Base-by-base conservation (phyloP, 208 protist genomes). In the Trypanosoma platydactyli region DNA sequence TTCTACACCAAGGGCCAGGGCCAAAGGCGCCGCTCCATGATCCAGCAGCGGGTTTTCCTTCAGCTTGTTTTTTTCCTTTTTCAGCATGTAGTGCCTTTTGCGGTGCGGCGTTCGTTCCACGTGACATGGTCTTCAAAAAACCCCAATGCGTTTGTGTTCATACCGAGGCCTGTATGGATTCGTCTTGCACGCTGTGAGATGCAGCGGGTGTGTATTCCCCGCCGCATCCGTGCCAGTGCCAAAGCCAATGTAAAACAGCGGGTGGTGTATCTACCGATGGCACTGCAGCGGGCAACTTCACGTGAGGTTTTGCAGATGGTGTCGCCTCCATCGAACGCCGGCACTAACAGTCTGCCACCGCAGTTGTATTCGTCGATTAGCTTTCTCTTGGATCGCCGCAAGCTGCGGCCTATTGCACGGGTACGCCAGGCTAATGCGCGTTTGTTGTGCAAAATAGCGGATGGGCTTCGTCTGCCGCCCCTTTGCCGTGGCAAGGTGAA, bases 391-490 rank as follows among this genome's bases (percentile, higher is more conserved):
- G 81, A 91, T 64, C 33, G 72, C 9, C 49, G 62, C n/a, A 91
- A 91, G 66, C 73, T 94, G 30, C 83, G 88, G 0, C 88, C 88
- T 35, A 88, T 94, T 42, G 85, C 88, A 1, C 54, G 71, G 1
- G 57, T 91, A 62, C 78, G 81, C 1, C 38, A 57, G 24, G 56
- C 44, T n/a, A 22, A 50, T 7, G 9, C 15, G 24, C 44, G 48
- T 16, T 24, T 55, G 11, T 35, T 81, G 18, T 67, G 45, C 20
- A 63, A 56, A 45, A 52, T 72, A n/a, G 60, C 68, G 1, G 40
- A 50, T 35, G 56, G 66, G 1, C 22, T 58, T 4, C 27, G n/a
- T 41, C 15, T 35, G 7, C n/a, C 9, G 9, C 9, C 33, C 33
- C 9, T 9, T 38, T 3, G 5, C 9, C 33, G 33, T 9, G 3